Evolutionary conservation across 805 yeast genomes (phyloP), one percentile per base, ranked within the genome.

Genomic region (Sugiyamaella boreocaroliniensis): DNA sequence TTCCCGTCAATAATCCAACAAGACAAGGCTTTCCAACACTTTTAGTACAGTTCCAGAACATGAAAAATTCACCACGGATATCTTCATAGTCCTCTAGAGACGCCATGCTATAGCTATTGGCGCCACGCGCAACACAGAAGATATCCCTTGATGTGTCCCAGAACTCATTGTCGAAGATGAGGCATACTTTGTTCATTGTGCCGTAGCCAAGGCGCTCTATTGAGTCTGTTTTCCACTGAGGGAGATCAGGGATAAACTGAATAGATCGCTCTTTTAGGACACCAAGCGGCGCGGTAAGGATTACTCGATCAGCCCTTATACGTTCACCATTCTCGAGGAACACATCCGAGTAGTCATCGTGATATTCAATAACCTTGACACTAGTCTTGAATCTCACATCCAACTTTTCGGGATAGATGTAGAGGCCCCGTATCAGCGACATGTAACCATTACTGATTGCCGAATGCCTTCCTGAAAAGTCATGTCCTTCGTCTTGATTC

Each of bases 401-500:
- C 1, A 72, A 63, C 57, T 67, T 67, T 15, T 63, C 62, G 5
- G 75, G 75, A 15, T 65, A 64, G 2, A 68, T 54, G 49, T 69
- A 70, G 11, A 72, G 58, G 5, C 74, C 76, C 6, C 69, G 61
- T 2, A 68, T 64, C 15, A 72, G 58, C 1, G 71, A 57, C 54
- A 60, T 58, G 59, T 64, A 68, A 1, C 75, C 76, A 43, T 68
- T 65, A 15, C 66, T 60, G 2, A 71, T 57, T 67, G 71, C 69
- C 1, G 70, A 63, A 49, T 70, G 74, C 14, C 65, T 61, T 2
- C 76, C 76, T 1, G 70, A 61, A 47, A 72, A 71, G 50, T 71
- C 65, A 47, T 69, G 66, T 1, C 67, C 69, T 32, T 71, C 72
- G 43, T 72, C 73, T 50, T 72, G 75, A 26, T 71, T 71, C 76